Percentiles rank a stretch among this genome's conserved stretches.
Evolutionary conservation across 257 asterid species (phyloP).

Genomic region (Paulownia fortunei): DNA sequence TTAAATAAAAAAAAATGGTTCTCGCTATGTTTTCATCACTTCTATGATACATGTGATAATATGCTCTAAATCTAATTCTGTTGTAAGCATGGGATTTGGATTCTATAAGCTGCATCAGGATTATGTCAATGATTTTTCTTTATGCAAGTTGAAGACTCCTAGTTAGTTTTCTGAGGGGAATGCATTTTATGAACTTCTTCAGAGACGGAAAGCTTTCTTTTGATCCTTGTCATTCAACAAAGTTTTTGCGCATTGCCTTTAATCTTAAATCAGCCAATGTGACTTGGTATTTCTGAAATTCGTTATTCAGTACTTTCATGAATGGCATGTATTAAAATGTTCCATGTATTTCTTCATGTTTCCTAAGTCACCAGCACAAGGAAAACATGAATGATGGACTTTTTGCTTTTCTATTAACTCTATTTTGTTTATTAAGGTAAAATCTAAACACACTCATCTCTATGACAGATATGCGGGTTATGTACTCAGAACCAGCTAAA

Average conservation of each 20-base stretch:
- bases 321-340: conserved; percentile 5
- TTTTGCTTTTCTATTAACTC: background rate
- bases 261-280: background rate
- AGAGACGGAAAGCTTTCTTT: background rate
- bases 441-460: conserved; percentile 13
- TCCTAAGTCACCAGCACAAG: background rate
- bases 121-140: conserved; percentile 2
- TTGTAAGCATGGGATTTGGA: conserved; percentile 3
- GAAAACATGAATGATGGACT: background rate
- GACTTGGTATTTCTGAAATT: background rate
- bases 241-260: background rate
- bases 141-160: background rate
- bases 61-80: background rate
- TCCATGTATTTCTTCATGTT: background rate
- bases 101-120: background rate
- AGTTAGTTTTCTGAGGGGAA: background rate
- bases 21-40: background rate
- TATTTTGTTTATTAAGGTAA: background rate
- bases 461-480: conserved; percentile 77
- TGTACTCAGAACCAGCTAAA: conserved; percentile 95
- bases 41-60: background rate
- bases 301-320: background rate
- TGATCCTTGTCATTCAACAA: background rate
- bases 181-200: background rate
- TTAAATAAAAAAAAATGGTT: background rate